Evolutionary conservation across 805 yeast species (phyloP), one percentile per base, ranked within the genome.

Genomic region (Pichia kluyveri): DNA sequence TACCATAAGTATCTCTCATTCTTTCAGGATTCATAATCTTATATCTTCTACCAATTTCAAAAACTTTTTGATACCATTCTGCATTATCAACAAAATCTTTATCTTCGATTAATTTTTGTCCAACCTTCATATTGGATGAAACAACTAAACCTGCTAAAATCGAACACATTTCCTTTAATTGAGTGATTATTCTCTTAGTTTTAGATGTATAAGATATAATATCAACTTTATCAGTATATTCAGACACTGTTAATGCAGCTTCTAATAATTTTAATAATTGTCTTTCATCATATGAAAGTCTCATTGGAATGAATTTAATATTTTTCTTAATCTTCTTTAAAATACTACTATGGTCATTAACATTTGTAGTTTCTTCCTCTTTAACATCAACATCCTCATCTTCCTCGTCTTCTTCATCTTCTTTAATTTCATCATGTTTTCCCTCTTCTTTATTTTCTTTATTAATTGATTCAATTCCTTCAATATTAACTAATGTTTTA

Each of bases 1-100:
- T 84, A 42, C 95, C 95, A 61, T 80, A 86, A 5, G 80, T 80
- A 57, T 82, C 86, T 52, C 89, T 73, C 86, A 86, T 81, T 56
- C 79, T 73, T 55, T 85, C 89, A 0, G 95, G 95, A 58, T 85
- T 85, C 89, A 85, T 82, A 56, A 86, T 80, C 60, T 85, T 85
- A 66, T 85, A 85, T 41, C 93, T 71, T 56, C 93, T 71, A 26
- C 93, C 93, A 51, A 85, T 78, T 64, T 85, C 93, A 61, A 85
- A 85, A 8, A 85, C 69, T 40, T 65, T 66, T 59, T 84, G 73
- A 61, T 79, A 85, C 89, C 90, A 86, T 34, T 76, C 79, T 4
- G 84, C 81, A 60, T 84, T 82, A 50, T 80, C 81, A 41, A 75
- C 70, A 56, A 83, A 85, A 54, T 82, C 81, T 59, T 80, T 82